phyloP scores from a whole-genome alignment of 148 eudicot species.

The Spergularia marina region DNA sequence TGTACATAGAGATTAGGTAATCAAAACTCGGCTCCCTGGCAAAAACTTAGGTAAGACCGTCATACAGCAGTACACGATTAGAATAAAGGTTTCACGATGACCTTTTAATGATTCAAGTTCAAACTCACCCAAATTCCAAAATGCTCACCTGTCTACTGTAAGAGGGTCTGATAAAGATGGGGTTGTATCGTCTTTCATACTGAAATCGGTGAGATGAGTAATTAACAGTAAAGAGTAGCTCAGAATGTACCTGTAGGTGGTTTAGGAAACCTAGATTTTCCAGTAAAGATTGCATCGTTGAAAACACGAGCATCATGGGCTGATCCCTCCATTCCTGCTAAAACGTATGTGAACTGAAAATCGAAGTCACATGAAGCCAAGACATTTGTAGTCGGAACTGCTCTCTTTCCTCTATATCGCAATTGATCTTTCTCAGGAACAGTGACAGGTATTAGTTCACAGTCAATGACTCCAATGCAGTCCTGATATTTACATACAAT shows the following conservation, averaged over 20 bases:
- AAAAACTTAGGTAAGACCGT: background rate
- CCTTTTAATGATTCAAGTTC: background rate
- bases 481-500: background rate
- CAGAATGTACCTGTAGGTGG: background rate
- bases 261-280: background rate
- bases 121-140: background rate
- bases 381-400: background rate
- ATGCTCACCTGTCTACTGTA: background rate
- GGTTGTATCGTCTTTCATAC: too few relatives aligned
- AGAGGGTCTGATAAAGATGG: background rate
- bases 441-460: background rate
- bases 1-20: background rate
- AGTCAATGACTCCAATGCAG: conserved; percentile 8
- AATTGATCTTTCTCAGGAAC: conserved; percentile 1
- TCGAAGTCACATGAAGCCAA: conserved; percentile 4
- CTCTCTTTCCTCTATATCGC: conserved; percentile 1
- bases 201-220: background rate
- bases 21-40: background rate
- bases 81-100: background rate
- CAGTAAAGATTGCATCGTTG: background rate
- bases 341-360: background rate
- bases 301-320: conserved; percentile 10
- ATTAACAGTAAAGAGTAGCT: background rate
- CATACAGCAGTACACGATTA: too few relatives aligned
- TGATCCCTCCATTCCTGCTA: background rate